Evolutionary conservation across 2,329 filamentous ascomycete species (phyloP).

Genomic region (Huntiella moniliformis): DNA sequence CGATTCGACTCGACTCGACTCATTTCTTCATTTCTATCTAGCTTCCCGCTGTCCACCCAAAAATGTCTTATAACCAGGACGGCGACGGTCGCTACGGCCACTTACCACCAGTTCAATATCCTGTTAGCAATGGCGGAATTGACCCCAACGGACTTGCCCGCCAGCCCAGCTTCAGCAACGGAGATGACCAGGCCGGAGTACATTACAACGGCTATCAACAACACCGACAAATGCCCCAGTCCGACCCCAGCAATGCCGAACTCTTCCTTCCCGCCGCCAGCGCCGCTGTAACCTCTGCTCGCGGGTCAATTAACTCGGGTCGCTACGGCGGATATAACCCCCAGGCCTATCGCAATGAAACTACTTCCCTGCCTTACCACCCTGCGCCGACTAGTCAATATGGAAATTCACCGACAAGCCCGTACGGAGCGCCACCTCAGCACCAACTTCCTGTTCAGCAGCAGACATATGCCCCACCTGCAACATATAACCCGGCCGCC

Average conservation of each 20-base stretch:
- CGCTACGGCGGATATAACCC: constrained; percentile 13
- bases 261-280: constrained; percentile 10
- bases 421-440: constrained; percentile 3
- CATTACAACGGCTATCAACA: constrained; percentile 16
- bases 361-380: constrained; percentile 12
- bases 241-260: constrained; percentile 4
- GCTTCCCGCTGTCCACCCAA: constrained; percentile 4
- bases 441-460: constrained; percentile 4
- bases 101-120: constrained; percentile 46
- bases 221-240: constrained; percentile 12
- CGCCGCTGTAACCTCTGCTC: constrained; percentile 9
- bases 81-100: constrained; percentile 46
- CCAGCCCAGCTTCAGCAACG: constrained; percentile 55
- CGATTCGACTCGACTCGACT: too few relatives aligned
- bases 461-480: constrained; percentile 26
- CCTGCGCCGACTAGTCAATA: constrained; percentile 14
- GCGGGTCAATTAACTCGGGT: constrained; percentile 13
- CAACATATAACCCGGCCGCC: constrained; percentile 37
- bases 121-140: constrained; percentile 21
- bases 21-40: background rate
- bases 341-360: constrained; percentile 6
- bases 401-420: constrained; percentile 5
- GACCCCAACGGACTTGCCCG: constrained; percentile 25
- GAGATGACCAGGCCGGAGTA: constrained; percentile 42
- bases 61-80: constrained; percentile 46